Evolutionary conservation across 257 asterid genomes (phyloP), one percentile per base, ranked within the genome.

Genomic region (Fraxinus pennsylvanica): DNA sequence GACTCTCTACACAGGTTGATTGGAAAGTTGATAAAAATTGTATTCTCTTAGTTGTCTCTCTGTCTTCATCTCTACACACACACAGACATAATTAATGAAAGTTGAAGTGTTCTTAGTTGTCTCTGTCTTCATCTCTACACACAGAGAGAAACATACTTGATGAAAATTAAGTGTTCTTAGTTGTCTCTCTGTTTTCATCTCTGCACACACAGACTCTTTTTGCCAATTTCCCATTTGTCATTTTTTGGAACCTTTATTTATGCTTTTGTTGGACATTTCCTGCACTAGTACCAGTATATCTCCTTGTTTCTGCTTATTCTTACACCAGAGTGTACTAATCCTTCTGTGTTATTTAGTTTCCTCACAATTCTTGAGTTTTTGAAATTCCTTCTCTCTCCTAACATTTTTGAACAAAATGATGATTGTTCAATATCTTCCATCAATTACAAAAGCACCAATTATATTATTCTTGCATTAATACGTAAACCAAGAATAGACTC

Each of bases 1-100:
- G 92, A 96, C 82, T 91, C 99, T 47, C 89, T 96, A 38, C 99
- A 90, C 78, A 96, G 98, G 99, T 93, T 84, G 74, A 85, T 82
- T 76, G 61, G 65, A 68, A 81, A 71, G 76, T 80, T 76, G 25
- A 74, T 77, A 65, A 78, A 70, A 72, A 71, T 27, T 27, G 38
- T 63, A 54, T 65, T 57, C 71, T 65, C 71, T 66, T 59, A 52
- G 21, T 69, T 47, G n/a, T 47, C 54, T 41, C 50, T 45, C n/a
- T 54, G 65, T 54, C 27, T 54, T 54, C 27, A 54, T 54, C 65
- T 15, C 25, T 19, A 30, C 33, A 30, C 33, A 13, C 15, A 43
- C 50, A 43, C 15, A 43, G 0, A 38, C 2, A 9, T 10, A 10
- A 13, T 41, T 43, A 4, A 12, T 43, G 15, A 43, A 43, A 43